Conservation (phyloP, 1,284 basidiomycete species). For the Ganoderma resinaceum region DNA sequence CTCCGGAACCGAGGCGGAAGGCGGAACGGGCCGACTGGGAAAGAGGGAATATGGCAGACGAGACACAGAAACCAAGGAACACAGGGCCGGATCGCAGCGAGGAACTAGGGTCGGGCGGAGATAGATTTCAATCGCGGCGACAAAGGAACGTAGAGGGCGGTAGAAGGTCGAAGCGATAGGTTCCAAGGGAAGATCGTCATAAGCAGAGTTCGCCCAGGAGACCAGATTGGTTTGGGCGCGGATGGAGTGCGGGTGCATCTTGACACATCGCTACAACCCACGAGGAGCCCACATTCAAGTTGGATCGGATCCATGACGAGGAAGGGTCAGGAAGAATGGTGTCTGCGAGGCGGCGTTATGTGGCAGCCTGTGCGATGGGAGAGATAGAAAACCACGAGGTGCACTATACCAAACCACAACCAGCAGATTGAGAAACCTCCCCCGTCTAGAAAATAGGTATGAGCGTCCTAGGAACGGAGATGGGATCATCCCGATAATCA, state of each 20-base stretch:
- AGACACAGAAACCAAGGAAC: background rate
- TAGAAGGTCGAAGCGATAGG: background rate
- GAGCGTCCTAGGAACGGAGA: background rate
- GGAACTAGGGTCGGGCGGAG: background rate
- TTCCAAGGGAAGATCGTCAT: background rate
- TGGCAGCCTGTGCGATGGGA: background rate
- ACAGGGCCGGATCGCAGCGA: background rate
- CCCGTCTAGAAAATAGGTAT: background rate
- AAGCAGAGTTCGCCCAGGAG: background rate
- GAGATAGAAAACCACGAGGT: slow-evolving; percentile 3
- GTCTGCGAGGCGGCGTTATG: background rate
- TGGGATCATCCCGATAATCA: slow-evolving; percentile 1
- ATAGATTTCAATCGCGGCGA: background rate
- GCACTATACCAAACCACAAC: background rate
- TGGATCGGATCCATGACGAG: background rate
- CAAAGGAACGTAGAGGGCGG: background rate
- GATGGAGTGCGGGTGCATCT: background rate
- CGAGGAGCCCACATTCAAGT: background rate
- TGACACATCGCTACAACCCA: slow-evolving; percentile 1
- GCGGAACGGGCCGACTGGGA: background rate
- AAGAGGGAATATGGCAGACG: background rate
- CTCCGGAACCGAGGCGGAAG: background rate
- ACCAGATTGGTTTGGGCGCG: background rate
- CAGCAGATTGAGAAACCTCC: background rate
- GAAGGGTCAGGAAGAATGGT: background rate